Evolutionary conservation across 1,284 basidiomycete genomes (phyloP).

Genomic region (Austropuccinia psidii): DNA sequence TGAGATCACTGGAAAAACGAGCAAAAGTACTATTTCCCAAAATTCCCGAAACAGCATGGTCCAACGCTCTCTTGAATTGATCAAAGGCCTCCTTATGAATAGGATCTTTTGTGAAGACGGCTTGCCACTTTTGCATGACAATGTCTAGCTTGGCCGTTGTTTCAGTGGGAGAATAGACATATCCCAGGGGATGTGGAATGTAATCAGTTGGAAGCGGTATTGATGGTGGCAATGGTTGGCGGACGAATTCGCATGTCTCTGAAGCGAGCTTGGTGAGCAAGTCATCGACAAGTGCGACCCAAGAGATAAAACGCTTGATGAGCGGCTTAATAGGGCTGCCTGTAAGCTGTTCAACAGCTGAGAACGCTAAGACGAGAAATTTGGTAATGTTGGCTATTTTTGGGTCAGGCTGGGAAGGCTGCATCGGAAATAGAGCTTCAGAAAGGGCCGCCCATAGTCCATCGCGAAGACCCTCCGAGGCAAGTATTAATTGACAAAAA

Average conservation of each 20-base stretch:
- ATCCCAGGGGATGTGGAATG: slow-evolving; percentile 17
- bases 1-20: slow-evolving; percentile 30
- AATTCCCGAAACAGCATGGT: slow-evolving; percentile 16
- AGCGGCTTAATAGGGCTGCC: slow-evolving; percentile 25
- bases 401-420: neutral
- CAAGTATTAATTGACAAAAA: slow-evolving; percentile 18
- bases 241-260: neutral
- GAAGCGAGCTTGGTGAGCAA: slow-evolving; percentile 11
- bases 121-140: slow-evolving; percentile 15
- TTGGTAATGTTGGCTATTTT: neutral
- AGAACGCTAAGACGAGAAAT: slow-evolving; percentile 5
- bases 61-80: slow-evolving; percentile 6
- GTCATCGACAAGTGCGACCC: slow-evolving; percentile 29
- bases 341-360: slow-evolving; percentile 26
- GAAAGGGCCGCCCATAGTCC: slow-evolving; percentile 20
- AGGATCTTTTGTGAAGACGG: neutral
- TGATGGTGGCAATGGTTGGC: neutral
- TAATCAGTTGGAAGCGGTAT: slow-evolving; percentile 5
- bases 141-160: neutral
- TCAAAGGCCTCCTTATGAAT: slow-evolving; percentile 12
- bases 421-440: neutral
- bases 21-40: slow-evolving; percentile 32
- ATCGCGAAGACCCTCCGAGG: slow-evolving; percentile 25
- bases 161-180: slow-evolving; percentile 30
- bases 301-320: slow-evolving; percentile 20